Evolutionary conservation across 2,329 filamentous ascomycete species (phyloP).

Genomic region (Byssothecium circinans): DNA sequence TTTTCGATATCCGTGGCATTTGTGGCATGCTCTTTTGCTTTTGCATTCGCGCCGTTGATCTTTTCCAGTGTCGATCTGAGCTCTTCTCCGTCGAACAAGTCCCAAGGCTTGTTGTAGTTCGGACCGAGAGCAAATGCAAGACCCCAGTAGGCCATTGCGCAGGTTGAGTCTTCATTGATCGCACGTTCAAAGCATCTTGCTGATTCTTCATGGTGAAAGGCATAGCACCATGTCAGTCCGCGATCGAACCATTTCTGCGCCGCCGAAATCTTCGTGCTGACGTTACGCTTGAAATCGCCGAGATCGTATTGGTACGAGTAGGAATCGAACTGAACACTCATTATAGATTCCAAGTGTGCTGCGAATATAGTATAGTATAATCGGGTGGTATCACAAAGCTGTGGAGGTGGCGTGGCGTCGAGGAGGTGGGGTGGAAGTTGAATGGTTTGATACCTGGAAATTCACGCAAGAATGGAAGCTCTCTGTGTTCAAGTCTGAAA

Average conservation of each 20-base stretch:
- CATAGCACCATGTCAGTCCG: conserved; percentile 73
- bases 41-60: conserved; percentile 50
- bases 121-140: conserved; percentile 69
- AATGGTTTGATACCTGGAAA: too few species aligned
- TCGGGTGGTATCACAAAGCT: background rate
- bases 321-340: background rate
- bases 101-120: conserved; percentile 81
- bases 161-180: conserved; percentile 56
- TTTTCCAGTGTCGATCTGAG: conserved; percentile 54
- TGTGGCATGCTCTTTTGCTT: conserved; percentile 43
- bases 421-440: too few species aligned
- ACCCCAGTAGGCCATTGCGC: conserved; percentile 70
- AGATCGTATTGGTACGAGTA: conserved; percentile 55
- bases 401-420: background rate
- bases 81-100: conserved; percentile 66
- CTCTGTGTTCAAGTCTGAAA: too few species aligned
- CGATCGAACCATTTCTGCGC: conserved; percentile 71
- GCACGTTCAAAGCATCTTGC: conserved; percentile 64
- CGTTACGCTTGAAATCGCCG: conserved; percentile 58
- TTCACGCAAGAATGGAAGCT: too few species aligned
- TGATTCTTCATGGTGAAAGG: conserved; percentile 76
- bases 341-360: background rate
- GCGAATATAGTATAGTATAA: background rate
- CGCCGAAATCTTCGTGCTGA: conserved; percentile 56
- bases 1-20: conserved; percentile 57